These are phyloP conservation scores for Butyriboletus loyo DNA, from an alignment of 768 basidiomycete genomes.

Conservation along the genomic window DNA sequence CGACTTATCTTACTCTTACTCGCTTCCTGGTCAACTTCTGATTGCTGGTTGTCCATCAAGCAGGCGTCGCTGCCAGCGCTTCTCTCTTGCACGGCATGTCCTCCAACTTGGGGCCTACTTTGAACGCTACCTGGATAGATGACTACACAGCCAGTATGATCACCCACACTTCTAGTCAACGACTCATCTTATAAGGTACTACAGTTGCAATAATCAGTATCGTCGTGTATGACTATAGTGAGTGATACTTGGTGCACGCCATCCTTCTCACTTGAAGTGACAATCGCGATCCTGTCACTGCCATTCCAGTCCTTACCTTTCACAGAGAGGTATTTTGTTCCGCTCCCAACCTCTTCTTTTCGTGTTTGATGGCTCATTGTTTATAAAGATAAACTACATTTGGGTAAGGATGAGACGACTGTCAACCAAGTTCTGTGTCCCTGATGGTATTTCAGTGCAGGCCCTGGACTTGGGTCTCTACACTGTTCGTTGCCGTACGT, in stretches of 20 bases:
- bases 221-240: constrained; percentile 9
- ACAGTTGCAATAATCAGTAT: background rate
- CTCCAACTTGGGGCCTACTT: background rate
- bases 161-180: background rate
- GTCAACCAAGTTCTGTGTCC: background rate
- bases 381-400: constrained; percentile 8
- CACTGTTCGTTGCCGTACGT: constrained; percentile 15
- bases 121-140: background rate
- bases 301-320: constrained; percentile 11
- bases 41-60: background rate
- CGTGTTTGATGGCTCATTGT: background rate
- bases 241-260: background rate
- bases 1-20: too few species aligned
- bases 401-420: constrained; percentile 5
- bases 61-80: background rate
- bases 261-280: background rate
- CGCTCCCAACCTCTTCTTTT: too few species aligned
- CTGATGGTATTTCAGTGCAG: constrained; percentile 3
- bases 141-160: background rate
- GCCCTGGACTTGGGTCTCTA: constrained; percentile 15
- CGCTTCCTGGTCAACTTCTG: background rate
- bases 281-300: background rate
- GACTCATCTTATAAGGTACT: background rate
- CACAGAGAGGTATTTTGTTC: constrained; percentile 10
- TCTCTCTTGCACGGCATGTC: background rate